phyloP scores from a whole-genome alignment of 108 stramenopile genomes.

The Schizochytrium sp. region DNA sequence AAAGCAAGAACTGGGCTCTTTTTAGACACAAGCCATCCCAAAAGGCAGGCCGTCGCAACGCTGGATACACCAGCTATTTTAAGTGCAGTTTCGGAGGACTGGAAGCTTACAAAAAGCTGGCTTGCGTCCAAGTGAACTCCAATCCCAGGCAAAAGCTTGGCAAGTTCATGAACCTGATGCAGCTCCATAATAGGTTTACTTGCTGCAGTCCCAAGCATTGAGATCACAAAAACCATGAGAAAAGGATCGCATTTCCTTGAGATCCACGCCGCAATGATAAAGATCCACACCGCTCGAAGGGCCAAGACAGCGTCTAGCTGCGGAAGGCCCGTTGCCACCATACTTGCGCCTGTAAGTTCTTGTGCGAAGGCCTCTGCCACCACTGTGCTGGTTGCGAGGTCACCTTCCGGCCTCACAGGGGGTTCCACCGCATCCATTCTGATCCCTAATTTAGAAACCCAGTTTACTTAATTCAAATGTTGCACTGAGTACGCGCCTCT shows the following conservation, averaged over 20 bases:
- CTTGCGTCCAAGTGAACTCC: neutral
- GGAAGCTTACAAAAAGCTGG: neutral
- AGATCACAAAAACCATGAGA: neutral
- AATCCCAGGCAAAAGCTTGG: neutral
- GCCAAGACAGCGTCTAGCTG: neutral
- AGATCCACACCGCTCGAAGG: neutral
- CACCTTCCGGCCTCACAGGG: neutral
- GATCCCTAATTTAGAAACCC: neutral
- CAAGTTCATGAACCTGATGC: neutral
- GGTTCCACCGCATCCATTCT: neutral
- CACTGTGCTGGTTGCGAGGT: slow-evolving; percentile 31
- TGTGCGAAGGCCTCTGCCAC: slow-evolving; percentile 29
- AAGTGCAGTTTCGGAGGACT: neutral
- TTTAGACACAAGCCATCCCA: slow-evolving; percentile 6
- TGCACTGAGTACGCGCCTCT: too few species aligned
- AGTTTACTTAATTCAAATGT: too few species aligned
- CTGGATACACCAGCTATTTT: neutral
- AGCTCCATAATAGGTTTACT: neutral
- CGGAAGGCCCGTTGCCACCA: slow-evolving; percentile 7
- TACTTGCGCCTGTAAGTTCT: neutral
- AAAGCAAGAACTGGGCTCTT: neutral
- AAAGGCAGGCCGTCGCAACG: neutral
- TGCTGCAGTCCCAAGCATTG: neutral
- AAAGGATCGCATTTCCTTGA: slow-evolving; percentile 21
- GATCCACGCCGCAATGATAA: slow-evolving; percentile 10